Evolutionary conservation across 2,329 filamentous ascomycete species (phyloP).

Genomic region (Colletotrichum trifolii): DNA sequence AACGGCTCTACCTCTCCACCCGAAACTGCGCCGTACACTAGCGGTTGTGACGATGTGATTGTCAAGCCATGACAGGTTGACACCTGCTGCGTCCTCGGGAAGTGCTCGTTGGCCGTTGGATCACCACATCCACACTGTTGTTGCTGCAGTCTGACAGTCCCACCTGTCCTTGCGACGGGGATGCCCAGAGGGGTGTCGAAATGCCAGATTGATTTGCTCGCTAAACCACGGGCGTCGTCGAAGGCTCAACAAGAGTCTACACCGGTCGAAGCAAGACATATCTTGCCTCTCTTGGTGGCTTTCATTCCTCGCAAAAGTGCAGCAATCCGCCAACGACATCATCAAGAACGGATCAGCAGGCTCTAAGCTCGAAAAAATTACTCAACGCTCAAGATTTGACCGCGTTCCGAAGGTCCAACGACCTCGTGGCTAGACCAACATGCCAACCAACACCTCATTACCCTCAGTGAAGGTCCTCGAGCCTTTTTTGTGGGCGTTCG

Average conservation of each 20-base stretch:
- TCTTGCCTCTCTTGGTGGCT: neutral
- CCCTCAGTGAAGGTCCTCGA: neutral
- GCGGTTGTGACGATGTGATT: no score
- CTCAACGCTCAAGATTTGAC: no score
- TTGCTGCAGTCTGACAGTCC: neutral
- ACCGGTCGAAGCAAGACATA: constrained; percentile 6
- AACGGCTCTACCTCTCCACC: no score
- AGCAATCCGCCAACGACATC: neutral
- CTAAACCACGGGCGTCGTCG: neutral
- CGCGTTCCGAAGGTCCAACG: no score
- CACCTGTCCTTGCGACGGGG: neutral
- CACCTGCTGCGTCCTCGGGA: no score
- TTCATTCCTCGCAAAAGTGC: constrained; percentile 6
- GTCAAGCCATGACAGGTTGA: no score
- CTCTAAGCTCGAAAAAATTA: no score
- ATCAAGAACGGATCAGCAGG: neutral
- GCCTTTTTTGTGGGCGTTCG: neutral
- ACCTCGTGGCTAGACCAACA: no score
- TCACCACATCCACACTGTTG: no score
- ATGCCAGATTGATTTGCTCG: neutral
- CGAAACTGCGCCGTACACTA: no score
- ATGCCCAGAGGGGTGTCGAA: constrained; percentile 1
- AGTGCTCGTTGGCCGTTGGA: no score
- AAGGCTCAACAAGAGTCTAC: neutral
- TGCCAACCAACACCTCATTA: no score